Evolutionary conservation across 176 grass and related monocot genomes (phyloP).

Genomic region (Musa acuminata): DNA sequence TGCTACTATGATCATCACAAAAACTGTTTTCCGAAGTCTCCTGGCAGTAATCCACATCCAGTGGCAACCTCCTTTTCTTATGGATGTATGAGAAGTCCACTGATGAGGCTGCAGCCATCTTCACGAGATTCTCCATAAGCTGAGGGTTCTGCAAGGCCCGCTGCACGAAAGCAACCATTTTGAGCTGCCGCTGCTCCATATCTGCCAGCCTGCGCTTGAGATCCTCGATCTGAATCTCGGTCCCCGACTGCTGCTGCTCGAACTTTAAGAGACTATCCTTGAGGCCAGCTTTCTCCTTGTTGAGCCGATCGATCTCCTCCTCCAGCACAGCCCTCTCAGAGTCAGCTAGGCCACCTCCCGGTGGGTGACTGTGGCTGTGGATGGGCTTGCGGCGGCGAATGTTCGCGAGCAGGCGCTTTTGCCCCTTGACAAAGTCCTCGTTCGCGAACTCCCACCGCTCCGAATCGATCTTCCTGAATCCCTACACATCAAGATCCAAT

Average conservation of each 20-base stretch:
- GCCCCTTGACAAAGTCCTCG: constrained; percentile 61
- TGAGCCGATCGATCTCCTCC: constrained; percentile 67
- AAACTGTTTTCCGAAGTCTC: constrained; percentile 50
- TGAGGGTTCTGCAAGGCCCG: constrained; percentile 55
- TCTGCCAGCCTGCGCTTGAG: constrained; percentile 52
- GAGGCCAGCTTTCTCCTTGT: constrained; percentile 41
- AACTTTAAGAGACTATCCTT: constrained; percentile 34
- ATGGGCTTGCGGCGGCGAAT: constrained; percentile 78
- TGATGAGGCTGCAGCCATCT: constrained; percentile 57
- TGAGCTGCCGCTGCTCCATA: constrained; percentile 78
- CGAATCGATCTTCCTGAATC: constrained; percentile 65
- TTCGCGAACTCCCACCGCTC: constrained; percentile 90
- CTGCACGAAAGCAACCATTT: constrained; percentile 76
- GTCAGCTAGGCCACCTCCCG: constrained; percentile 31
- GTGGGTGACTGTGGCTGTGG: constrained; percentile 66
- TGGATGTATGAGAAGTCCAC: constrained; percentile 29
- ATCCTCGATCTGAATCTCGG: constrained; percentile 58
- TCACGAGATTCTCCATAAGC: constrained; percentile 73
- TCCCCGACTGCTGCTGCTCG: constrained; percentile 57
- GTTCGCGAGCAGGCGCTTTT: constrained; percentile 58
- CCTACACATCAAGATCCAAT: constrained; percentile 24
- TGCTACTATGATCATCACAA: constrained; percentile 69
- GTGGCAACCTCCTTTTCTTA: constrained; percentile 74
- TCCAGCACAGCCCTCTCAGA: constrained; percentile 40
- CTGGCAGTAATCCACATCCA: constrained; percentile 28